Evolutionary conservation across 2,329 filamentous ascomycete genomes (phyloP).

Genomic region (Cladosporium sp.): DNA sequence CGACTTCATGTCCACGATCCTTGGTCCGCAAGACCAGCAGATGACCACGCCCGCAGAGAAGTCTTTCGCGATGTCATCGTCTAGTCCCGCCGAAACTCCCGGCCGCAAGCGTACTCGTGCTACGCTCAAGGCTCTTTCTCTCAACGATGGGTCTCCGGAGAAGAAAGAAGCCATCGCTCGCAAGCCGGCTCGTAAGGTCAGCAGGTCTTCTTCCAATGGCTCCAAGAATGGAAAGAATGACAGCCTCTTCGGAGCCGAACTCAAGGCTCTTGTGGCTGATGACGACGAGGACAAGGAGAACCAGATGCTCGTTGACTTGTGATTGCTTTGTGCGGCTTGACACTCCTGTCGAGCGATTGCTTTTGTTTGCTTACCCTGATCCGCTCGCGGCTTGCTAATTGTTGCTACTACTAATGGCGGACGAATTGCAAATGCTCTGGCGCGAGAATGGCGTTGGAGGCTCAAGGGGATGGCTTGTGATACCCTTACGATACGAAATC

Average conservation of each 20-base stretch:
- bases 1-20: slow-evolving; percentile 23
- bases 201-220: slow-evolving; percentile 11
- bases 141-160: slow-evolving; percentile 21
- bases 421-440: background rate
- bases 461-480: slow-evolving; percentile 1
- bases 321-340: background rate
- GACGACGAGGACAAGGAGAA: slow-evolving; percentile 12
- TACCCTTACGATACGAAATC: background rate
- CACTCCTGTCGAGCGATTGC: background rate
- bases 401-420: background rate
- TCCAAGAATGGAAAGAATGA: background rate
- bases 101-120: slow-evolving; percentile 25
- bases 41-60: slow-evolving; percentile 8
- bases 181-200: slow-evolving; percentile 21
- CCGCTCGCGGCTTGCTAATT: background rate
- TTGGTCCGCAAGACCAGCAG: slow-evolving; percentile 12
- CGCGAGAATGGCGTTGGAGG: background rate
- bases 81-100: slow-evolving; percentile 15
- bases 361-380: background rate
- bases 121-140: slow-evolving; percentile 17
- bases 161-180: slow-evolving; percentile 15
- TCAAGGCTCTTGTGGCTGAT: background rate
- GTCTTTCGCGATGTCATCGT: slow-evolving; percentile 12
- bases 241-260: background rate
- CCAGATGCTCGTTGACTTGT: slow-evolving; percentile 7